Base-by-base conservation (phyloP, 495 filamentous ascomycete species). In the Ramalina intermedia region DNA sequence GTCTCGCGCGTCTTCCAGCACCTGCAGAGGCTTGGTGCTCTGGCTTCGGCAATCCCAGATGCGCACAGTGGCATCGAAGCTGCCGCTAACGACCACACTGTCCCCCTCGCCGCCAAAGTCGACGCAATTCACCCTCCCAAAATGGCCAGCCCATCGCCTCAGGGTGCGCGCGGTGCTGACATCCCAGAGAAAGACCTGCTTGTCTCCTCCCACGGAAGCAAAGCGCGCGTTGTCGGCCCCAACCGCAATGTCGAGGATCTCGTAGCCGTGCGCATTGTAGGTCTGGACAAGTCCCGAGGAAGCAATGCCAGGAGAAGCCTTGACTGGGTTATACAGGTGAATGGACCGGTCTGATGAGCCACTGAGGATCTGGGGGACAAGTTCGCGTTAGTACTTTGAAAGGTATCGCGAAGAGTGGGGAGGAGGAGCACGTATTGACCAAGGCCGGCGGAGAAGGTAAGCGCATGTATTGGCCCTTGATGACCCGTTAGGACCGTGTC, bases 101-200 rank as follows among this genome's bases (percentile, higher is more conserved):
- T 82, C 86, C 24, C 66, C 82, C 16, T 73, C 72, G 12, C 86
- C 88, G 0, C 74, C 87, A 56, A 94, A 94, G 27, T 70, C 66
- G 3, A 89, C 84, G 13, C 71, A 65, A 62, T 96, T 93, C 33
- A 98, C 69, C 23, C 86, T 67, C 16, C 75, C 74, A 36, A 67
- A 69, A 65, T 93, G 87, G 4, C 81, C 85, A 26, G 69, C 71
- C 69, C 88, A 93, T 27, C 90, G 72, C 26, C 81, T 72, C 14
- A 82, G 59, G 1, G 90, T 94, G 55, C 67, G 66, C 8, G 81
- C 86, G 5, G 82, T 81, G 5, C 78, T 66, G 0, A 96, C 91
- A 66, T 98, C 91, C 91, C 91, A 98, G 16, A 94, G 73, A 59
- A 94, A 94, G 4, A 94, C 85, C 55, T 73, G 73, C 55, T 85